Conservation (phyloP, 257 asterid species). For the Ehretia macrophylla region DNA sequence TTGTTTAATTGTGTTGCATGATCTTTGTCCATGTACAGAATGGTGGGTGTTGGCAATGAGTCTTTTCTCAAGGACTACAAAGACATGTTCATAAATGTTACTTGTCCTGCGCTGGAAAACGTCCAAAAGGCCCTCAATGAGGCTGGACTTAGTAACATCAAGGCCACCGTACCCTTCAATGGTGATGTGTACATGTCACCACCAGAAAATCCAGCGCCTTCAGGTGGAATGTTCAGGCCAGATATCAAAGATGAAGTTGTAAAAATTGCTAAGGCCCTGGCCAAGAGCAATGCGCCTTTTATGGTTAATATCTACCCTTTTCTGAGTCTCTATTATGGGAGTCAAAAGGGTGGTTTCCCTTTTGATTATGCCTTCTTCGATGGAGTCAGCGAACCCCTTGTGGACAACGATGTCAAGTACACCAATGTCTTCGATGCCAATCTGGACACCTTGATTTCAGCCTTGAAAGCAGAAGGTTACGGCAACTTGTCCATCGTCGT, state of each 20-base stretch:
- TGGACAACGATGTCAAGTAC: conserved; percentile 16
- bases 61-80: conserved; percentile 30
- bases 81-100: conserved; percentile 6
- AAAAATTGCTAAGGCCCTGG: conserved; percentile 12
- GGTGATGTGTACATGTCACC: conserved; percentile 30
- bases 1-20: neutral
- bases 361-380: conserved; percentile 34
- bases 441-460: conserved; percentile 26
- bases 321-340: conserved; percentile 9
- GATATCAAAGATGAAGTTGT: conserved; percentile 18
- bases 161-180: conserved; percentile 37
- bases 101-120: conserved; percentile 30
- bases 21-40: neutral
- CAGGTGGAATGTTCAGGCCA: conserved; percentile 25
- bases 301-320: conserved; percentile 37
- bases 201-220: conserved; percentile 16
- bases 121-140: conserved; percentile 34
- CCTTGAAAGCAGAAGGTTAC: conserved; percentile 20
- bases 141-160: conserved; percentile 26
- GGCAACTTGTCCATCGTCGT: conserved; percentile 22
- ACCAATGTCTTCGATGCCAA: conserved; percentile 26
- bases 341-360: conserved; percentile 19
- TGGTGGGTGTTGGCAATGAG: conserved; percentile 38
- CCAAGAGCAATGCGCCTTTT: conserved; percentile 27
- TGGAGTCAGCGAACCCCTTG: conserved; percentile 15